Evolutionary conservation across 2,329 filamentous ascomycete genomes (phyloP).

Genomic region (Helicocarpus griseus): DNA sequence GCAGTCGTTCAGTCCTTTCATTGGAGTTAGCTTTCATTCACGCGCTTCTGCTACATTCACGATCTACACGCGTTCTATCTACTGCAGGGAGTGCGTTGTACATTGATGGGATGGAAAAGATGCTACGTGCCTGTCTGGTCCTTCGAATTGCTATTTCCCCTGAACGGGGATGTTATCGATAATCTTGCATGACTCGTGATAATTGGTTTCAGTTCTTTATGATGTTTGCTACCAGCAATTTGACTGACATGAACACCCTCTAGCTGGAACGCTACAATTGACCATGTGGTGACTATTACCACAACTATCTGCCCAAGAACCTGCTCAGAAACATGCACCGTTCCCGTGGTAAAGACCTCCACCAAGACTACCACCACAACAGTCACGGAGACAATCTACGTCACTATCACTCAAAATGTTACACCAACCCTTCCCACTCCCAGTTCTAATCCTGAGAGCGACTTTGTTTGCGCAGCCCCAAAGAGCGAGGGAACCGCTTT

Average conservation of each 20-base stretch:
- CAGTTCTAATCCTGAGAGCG: neutral
- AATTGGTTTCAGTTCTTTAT: neutral
- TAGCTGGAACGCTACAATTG: neutral
- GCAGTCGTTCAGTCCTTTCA: neutral
- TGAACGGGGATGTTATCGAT: neutral
- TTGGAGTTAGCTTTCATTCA: neutral
- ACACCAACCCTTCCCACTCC: neutral
- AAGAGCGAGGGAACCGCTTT: neutral
- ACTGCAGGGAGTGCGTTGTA: neutral
- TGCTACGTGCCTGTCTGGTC: neutral
- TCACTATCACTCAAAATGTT: conserved; percentile 1
- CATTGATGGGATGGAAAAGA: neutral
- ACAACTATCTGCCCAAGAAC: neutral
- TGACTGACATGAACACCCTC: neutral
- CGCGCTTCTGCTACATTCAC: neutral
- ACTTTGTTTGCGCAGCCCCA: neutral
- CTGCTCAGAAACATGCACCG: no score
- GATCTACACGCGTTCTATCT: neutral
- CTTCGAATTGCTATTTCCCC: neutral
- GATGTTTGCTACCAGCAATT: neutral
- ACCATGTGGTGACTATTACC: neutral
- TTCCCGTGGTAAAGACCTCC: no score
- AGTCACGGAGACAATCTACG: neutral
- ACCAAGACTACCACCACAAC: neutral
- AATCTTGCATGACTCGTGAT: neutral